phyloP scores from a whole-genome alignment of 331 rosid species.

The Quercus lobata region DNA sequence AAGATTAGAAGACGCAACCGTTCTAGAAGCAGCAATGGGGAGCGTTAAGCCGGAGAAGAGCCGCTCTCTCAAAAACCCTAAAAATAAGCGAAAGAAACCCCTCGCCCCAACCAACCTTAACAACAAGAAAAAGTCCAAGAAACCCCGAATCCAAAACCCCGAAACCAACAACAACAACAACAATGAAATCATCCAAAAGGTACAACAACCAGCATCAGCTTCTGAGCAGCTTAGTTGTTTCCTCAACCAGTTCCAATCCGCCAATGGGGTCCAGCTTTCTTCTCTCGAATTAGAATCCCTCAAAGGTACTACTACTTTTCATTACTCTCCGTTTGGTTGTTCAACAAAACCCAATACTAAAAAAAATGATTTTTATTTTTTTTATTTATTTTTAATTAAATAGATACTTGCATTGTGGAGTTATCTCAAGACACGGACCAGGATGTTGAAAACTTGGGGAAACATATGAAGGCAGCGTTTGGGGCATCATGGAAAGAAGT shows the following conservation, averaged over 20 bases:
- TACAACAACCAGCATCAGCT: slow-evolving; percentile 6
- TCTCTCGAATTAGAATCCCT: slow-evolving; percentile 71
- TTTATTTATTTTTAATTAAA: neutral
- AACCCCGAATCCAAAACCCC: neutral
- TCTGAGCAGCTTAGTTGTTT: slow-evolving; percentile 46
- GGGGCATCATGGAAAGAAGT: slow-evolving; percentile 63
- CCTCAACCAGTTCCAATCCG: slow-evolving; percentile 52
- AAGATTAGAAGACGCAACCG: no score
- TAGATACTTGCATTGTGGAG: slow-evolving; percentile 48
- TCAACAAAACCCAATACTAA: neutral
- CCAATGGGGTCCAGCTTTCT: slow-evolving; percentile 53
- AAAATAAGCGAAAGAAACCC: neutral
- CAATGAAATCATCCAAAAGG: neutral
- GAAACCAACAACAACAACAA: slow-evolving; percentile 3
- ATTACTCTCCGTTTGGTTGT: neutral
- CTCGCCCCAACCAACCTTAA: slow-evolving; percentile 16
- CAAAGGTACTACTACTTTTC: slow-evolving; percentile 23
- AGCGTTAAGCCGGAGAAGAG: neutral
- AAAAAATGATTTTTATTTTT: no score
- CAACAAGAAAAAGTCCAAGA: neutral
- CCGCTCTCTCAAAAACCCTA: neutral
- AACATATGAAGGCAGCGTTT: slow-evolving; percentile 56
- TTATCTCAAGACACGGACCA: slow-evolving; percentile 28
- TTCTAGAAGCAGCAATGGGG: neutral
- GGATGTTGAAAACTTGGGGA: slow-evolving; percentile 35